These are phyloP conservation scores for Backusella circina DNA, from an alignment of 192 early-diverging fungal genomes.

Conservation along the genomic window DNA sequence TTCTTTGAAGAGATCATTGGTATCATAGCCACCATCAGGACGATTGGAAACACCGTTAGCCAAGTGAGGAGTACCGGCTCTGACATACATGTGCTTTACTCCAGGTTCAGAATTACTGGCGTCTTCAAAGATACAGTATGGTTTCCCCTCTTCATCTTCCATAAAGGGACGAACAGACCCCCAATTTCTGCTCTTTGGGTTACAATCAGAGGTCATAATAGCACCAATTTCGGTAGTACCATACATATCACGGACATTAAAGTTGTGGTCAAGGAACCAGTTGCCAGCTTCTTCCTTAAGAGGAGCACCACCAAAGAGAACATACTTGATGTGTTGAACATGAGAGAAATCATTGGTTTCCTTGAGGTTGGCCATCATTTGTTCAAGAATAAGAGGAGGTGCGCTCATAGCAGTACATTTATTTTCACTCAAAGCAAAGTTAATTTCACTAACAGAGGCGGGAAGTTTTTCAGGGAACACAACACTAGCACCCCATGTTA, in stretches of 20 bases:
- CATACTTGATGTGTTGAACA: neutral
- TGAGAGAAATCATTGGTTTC: neutral
- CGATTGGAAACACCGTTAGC: slow-evolving; percentile 13
- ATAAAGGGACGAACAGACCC: neutral
- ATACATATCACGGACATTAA: slow-evolving; percentile 7
- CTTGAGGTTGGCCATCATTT: neutral
- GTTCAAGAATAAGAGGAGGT: neutral
- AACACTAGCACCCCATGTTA: neutral
- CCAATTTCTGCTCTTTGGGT: neutral
- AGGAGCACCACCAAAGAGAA: slow-evolving; percentile 11
- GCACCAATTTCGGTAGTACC: slow-evolving; percentile 14
- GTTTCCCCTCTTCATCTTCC: neutral
- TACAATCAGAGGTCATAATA: neutral
- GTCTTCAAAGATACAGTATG: neutral
- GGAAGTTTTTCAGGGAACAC: neutral
- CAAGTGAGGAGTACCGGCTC: neutral
- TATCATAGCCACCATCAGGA: slow-evolving; percentile 17
- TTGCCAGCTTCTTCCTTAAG: neutral
- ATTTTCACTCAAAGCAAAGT: slow-evolving; percentile 1
- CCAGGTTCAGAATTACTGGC: neutral
- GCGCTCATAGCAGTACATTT: neutral
- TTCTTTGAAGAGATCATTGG: slow-evolving; percentile 20
- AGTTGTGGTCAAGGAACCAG: neutral
- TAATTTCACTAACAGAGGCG: neutral
- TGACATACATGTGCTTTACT: slow-evolving; percentile 11